Percentiles rank a stretch among this genome's conserved stretches.
Evolutionary conservation across 176 grass and related monocot genomes (phyloP).

Genomic region (Avena insularis): DNA sequence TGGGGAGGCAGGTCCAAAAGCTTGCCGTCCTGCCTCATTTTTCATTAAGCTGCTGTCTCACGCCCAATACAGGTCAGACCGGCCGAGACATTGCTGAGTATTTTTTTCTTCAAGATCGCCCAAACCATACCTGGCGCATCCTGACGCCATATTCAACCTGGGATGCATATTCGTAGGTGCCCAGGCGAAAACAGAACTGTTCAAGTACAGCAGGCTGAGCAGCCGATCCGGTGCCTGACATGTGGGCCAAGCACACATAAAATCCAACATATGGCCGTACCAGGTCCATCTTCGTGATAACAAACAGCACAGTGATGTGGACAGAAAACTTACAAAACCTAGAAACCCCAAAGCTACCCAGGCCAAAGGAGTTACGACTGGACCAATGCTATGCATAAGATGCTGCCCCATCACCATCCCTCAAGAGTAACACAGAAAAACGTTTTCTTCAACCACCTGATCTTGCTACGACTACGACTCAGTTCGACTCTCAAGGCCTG

Average conservation of each 20-base stretch:
- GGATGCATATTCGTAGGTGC: neutral
- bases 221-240: constrained; percentile 5
- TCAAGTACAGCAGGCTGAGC: neutral
- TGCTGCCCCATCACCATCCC: neutral
- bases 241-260: constrained; percentile 16
- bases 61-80: neutral
- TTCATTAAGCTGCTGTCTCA: neutral
- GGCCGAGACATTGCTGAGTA: neutral
- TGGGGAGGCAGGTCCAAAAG: constrained; percentile 29
- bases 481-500: constrained; percentile 20
- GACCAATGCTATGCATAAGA: constrained; percentile 39
- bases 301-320: neutral
- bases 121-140: neutral
- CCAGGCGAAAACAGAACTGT: neutral
- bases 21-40: neutral
- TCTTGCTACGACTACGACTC: constrained; percentile 1
- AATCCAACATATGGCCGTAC: constrained; percentile 22
- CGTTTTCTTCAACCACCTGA: constrained; percentile 32
- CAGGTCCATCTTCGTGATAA: neutral
- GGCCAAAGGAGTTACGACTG: constrained; percentile 28
- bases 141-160: constrained; percentile 12
- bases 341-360: constrained; percentile 11
- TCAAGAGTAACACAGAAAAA: neutral
- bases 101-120: neutral
- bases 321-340: neutral